Evolutionary conservation across 2,329 filamentous ascomycete species (phyloP).

Genomic region (Zymoseptoria passerinii): DNA sequence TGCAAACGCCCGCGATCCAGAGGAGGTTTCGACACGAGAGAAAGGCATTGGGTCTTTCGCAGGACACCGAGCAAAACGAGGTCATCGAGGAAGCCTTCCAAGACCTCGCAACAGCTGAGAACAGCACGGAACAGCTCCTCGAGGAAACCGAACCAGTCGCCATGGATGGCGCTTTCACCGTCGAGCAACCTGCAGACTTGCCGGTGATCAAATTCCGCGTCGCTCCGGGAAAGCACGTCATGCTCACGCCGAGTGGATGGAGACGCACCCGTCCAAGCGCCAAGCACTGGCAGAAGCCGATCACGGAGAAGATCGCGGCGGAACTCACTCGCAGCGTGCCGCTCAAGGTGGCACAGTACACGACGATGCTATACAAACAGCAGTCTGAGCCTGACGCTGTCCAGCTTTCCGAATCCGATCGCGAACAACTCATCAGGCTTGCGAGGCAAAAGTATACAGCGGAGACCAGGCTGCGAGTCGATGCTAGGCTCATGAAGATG

Average conservation of each 20-base stretch:
- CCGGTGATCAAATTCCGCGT: constrained; percentile 26
- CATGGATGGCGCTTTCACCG: constrained; percentile 22
- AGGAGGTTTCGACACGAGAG: constrained; percentile 59
- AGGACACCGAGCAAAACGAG: constrained; percentile 13
- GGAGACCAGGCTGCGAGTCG: not conserved
- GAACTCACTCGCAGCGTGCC: not conserved
- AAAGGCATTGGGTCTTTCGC: constrained; percentile 54
- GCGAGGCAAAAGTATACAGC: not conserved
- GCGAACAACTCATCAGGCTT: not conserved
- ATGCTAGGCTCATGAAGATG: not conserved
- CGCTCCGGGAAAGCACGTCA: constrained; percentile 22
- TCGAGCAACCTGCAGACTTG: constrained; percentile 19
- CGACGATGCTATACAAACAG: not conserved
- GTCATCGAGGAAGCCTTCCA: constrained; percentile 9
- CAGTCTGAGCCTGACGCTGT: not conserved
- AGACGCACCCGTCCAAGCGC: constrained; percentile 17
- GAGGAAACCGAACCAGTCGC: constrained; percentile 17
- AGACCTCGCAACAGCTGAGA: constrained; percentile 5
- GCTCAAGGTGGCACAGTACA: not conserved
- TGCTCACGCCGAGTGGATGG: constrained; percentile 26
- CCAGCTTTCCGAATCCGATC: not conserved
- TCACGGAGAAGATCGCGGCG: constrained; percentile 20
- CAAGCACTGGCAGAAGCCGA: constrained; percentile 7
- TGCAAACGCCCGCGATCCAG: constrained; percentile 66
- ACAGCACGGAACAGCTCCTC: constrained; percentile 10